These are phyloP conservation scores for Theileria annulata DNA, from an alignment of 169 alveolate genomes.

Conservation along the genomic window DNA sequence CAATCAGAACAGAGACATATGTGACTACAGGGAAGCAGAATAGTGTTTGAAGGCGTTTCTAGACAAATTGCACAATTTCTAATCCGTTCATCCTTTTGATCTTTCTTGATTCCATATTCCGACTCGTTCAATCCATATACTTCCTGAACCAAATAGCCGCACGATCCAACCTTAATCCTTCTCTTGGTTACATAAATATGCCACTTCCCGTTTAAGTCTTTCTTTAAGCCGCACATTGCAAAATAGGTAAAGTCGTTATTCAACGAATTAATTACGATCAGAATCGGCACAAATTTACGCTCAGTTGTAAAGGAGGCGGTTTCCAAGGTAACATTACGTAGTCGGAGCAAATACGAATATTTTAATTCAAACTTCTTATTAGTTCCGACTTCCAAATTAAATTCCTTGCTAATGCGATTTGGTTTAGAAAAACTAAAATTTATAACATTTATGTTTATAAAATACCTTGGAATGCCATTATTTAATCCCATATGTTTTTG, in stretches of 20 bases:
- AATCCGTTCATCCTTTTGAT: not conserved
- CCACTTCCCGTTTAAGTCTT: slow-evolving; percentile 26
- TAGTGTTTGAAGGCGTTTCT: slow-evolving; percentile 33
- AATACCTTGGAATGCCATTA: slow-evolving; percentile 50
- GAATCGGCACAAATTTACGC: slow-evolving; percentile 43
- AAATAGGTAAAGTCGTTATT: slow-evolving; percentile 15
- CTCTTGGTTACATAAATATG: slow-evolving; percentile 41
- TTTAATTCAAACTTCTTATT: slow-evolving; percentile 13
- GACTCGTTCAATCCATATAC: slow-evolving; percentile 59
- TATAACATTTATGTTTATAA: not conserved
- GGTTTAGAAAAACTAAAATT: slow-evolving; percentile 34
- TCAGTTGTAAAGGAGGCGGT: slow-evolving; percentile 38
- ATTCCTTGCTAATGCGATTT: not conserved
- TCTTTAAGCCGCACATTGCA: slow-evolving; percentile 45
- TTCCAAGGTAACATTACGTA: slow-evolving; percentile 8
- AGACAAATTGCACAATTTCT: slow-evolving; percentile 54
- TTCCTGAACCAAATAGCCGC: slow-evolving; percentile 64
- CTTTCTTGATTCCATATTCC: slow-evolving; percentile 8
- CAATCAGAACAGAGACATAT: slow-evolving; percentile 57
- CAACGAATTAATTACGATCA: slow-evolving; percentile 16
- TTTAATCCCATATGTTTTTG: slow-evolving; percentile 45
- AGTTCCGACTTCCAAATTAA: slow-evolving; percentile 40
- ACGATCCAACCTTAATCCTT: slow-evolving; percentile 41
- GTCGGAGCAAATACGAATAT: not conserved
- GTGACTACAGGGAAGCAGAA: slow-evolving; percentile 66